Evolutionary conservation across 768 basidiomycete species (phyloP).

Genomic region (Naganishia vishniacii): DNA sequence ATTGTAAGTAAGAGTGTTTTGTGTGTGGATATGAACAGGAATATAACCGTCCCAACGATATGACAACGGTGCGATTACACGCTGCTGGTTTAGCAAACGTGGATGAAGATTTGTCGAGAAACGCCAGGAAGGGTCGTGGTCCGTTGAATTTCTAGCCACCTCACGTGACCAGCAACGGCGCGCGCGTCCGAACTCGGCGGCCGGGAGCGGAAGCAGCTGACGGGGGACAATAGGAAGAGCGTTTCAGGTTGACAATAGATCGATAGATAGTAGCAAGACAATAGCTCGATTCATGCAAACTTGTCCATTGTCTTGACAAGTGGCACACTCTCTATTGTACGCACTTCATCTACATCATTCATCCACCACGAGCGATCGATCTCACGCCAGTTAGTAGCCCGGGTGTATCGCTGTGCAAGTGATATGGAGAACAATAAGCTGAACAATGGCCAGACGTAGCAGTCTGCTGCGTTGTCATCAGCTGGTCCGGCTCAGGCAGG

Average conservation of each 20-base stretch:
- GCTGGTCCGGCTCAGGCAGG: too few species aligned
- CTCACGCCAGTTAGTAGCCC: too few species aligned
- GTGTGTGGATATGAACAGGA: not conserved
- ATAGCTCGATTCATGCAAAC: too few species aligned
- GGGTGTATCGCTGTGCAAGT: too few species aligned
- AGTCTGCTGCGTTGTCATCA: not conserved
- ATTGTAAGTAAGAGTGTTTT: constrained; percentile 7
- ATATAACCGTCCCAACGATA: too few species aligned
- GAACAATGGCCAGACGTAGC: constrained; percentile 3
- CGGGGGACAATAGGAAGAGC: not conserved
- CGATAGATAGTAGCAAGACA: too few species aligned
- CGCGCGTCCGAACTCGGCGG: too few species aligned
- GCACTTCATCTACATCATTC: too few species aligned
- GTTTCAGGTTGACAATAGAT: constrained; percentile 3
- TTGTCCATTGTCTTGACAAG: too few species aligned
- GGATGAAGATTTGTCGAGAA: not conserved
- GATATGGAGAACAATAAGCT: not conserved
- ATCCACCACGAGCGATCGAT: too few species aligned
- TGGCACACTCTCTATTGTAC: too few species aligned
- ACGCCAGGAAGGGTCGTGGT: not conserved
- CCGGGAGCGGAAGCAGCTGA: not conserved
- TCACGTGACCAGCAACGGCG: not conserved
- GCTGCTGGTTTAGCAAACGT: not conserved
- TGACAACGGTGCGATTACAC: too few species aligned
- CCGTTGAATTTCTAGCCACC: constrained; percentile 12